Evolutionary conservation across 805 yeast species (phyloP).

Genomic region (Tetrapisispora arboricola): DNA sequence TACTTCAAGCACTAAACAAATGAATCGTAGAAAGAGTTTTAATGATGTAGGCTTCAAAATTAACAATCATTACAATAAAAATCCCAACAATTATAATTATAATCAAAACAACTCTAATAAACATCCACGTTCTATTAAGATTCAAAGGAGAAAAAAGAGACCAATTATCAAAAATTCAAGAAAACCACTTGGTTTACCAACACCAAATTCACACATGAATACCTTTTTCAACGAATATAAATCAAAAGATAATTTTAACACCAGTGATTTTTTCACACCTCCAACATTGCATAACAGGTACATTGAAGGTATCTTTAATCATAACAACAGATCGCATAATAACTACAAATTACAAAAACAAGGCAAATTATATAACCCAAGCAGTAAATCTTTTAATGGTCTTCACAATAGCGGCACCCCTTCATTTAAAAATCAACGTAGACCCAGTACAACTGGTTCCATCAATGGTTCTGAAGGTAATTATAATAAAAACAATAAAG

Average conservation of each 20-base stretch:
- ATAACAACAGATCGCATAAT: slow-evolving; percentile 9
- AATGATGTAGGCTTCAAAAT: slow-evolving; percentile 7
- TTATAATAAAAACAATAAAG: not conserved
- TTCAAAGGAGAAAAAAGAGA: slow-evolving; percentile 16
- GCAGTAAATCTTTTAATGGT: not conserved
- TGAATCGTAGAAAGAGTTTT: slow-evolving; percentile 3
- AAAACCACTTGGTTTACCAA: slow-evolving; percentile 57
- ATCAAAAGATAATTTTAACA: slow-evolving; percentile 33
- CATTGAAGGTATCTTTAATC: slow-evolving; percentile 51
- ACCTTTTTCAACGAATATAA: slow-evolving; percentile 31
- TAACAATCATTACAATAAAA: slow-evolving; percentile 7
- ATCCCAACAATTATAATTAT: slow-evolving; percentile 11
- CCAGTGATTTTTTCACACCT: slow-evolving; percentile 73
- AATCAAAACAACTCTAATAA: slow-evolving; percentile 11
- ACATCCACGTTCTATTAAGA: slow-evolving; percentile 16
- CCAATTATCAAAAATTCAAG: slow-evolving; percentile 31
- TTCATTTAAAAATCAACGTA: slow-evolving; percentile 10
- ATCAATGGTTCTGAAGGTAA: slow-evolving; percentile 11
- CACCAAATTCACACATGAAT: slow-evolving; percentile 38
- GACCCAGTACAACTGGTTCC: slow-evolving; percentile 19
- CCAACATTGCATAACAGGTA: slow-evolving; percentile 61
- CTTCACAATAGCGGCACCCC: slow-evolving; percentile 2
- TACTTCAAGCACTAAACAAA: not conserved
- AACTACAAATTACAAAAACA: slow-evolving; percentile 18
- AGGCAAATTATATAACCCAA: slow-evolving; percentile 4